These are phyloP conservation scores for Sordariomycetes sp. DNA, from an alignment of 2,329 filamentous ascomycete genomes.

Conservation along the genomic window DNA sequence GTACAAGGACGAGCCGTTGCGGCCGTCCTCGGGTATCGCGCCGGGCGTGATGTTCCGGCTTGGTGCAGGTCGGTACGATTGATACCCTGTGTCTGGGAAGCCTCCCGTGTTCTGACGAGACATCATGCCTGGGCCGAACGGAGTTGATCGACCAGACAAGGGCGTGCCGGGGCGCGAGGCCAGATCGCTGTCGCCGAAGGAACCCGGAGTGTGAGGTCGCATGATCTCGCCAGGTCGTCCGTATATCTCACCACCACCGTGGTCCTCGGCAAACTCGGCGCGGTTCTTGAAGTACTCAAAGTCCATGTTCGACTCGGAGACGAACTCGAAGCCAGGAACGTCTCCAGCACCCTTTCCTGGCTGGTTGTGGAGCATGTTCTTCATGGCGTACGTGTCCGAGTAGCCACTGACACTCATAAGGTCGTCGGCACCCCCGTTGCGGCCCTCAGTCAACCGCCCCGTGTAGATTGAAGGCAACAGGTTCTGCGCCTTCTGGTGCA, in stretches of 20 bases:
- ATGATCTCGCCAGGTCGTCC: conserved; percentile 50
- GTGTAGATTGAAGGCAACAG: conserved; percentile 79
- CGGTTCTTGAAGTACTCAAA: conserved; percentile 89
- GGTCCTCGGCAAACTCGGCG: conserved; percentile 77
- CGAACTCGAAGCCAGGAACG: conserved; percentile 77
- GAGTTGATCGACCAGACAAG: conserved; percentile 18
- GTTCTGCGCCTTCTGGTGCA: conserved; percentile 82
- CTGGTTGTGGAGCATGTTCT: conserved; percentile 58
- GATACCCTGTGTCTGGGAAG: conserved; percentile 18
- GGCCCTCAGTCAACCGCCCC: conserved; percentile 63
- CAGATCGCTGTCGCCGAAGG: conserved; percentile 33
- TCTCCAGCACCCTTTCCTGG: conserved; percentile 33
- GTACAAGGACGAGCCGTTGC: conserved; percentile 33
- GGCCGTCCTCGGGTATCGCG: conserved; percentile 10
- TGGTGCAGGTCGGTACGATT: conserved; percentile 13
- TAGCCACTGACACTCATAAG: conserved; percentile 58
- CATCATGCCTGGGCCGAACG: conserved; percentile 10
- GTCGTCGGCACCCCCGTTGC: conserved; percentile 48
- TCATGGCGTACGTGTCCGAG: conserved; percentile 73
- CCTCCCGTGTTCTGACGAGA: conserved; percentile 4
- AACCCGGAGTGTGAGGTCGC: conserved; percentile 53
- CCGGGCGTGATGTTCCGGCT: conserved; percentile 13
- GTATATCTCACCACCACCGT: conserved; percentile 67
- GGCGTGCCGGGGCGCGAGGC: conserved; percentile 44
- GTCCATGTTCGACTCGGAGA: conserved; percentile 77